Conservation (phyloP, 768 basidiomycete genomes). For the Leucosporidium creatinivorum region DNA sequence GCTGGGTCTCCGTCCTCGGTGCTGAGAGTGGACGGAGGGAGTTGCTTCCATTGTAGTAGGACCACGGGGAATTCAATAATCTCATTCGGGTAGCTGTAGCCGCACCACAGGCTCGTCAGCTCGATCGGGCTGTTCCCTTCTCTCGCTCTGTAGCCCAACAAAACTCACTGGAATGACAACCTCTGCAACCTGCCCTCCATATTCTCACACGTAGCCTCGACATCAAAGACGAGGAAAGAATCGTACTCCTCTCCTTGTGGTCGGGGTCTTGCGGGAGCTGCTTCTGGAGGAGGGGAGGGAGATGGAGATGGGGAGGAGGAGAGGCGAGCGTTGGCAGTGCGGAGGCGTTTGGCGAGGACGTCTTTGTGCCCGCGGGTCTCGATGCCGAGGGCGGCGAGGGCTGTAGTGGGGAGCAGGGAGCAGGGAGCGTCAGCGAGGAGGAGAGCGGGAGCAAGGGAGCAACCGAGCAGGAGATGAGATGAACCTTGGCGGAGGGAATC, state of each 20-base stretch:
- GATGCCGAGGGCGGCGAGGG: conserved; percentile 39
- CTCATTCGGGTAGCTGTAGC: conserved; percentile 87
- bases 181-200: conserved; percentile 34
- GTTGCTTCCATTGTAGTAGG: conserved; percentile 61
- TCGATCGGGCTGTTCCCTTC: too few relatives aligned
- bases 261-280: conserved; percentile 3
- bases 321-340: conserved; percentile 3
- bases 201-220: conserved; percentile 68
- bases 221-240: conserved; percentile 77
- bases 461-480: background rate
- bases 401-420: conserved; percentile 3
- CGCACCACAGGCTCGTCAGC: too few relatives aligned
- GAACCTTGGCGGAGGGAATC: background rate
- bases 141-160: too few relatives aligned
- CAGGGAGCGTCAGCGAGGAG: background rate
- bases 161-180: conserved; percentile 18
- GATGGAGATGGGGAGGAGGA: conserved; percentile 6
- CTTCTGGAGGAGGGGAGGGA: background rate
- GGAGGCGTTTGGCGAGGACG: conserved; percentile 41
- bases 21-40: background rate
- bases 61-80: conserved; percentile 96
- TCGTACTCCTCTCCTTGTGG: conserved; percentile 47
- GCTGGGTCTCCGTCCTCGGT: conserved; percentile 51
- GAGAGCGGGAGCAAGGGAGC: background rate
- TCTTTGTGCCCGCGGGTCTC: conserved; percentile 44